Base-by-base conservation (phyloP, 2,329 filamentous ascomycete species). In the Colletotrichum somersetense region DNA sequence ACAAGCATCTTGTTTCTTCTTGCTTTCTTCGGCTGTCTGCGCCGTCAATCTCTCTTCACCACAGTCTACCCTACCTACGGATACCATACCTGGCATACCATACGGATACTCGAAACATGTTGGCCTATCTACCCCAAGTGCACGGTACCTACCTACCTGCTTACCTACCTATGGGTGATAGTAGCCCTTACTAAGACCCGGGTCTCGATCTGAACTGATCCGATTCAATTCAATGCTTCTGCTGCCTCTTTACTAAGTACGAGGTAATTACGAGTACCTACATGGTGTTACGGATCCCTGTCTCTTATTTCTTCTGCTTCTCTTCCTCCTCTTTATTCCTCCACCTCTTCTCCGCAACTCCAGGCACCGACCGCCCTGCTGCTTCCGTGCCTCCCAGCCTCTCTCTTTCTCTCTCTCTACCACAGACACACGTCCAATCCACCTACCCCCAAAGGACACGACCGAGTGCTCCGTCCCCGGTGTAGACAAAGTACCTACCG, bases 211-310 rank as follows among this genome's bases (percentile, higher is more conserved):
- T 11, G 44, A 33, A 20, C 40, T 38, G 44, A 62, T 38, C 65
- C 40, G 44, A 62, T 38, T 57, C 40, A 26, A 67, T 30, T 46
- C 52, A 52, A 67, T 63, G 46, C 62, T 67, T 55, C 56, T 67
- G 62, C 56, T 70, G 67, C 55, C 55, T 67, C 67, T 52, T 20
- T 20, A 11, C 30, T 30, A 30, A 30, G 30, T 30, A 30, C 30
- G 30, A 30, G 30, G 30, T 30, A 30, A 11, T 40, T 2, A 38
- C 35, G 35, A 38, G 10, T 40, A 40, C 38, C 38, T 40, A 44
- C 2, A 30, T 30, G 30, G 30, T 42, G 16, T 42, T 42, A 44
- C 42, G 42, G 2, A 44, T 44, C 20, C n/a, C 16, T 6, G 4
- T 48, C 20, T n/a, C 14, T 48, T n/a, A 10, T 18, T 48, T 48